Conservation (phyloP, 176 grass and related monocot genomes). For the Poa annua region DNA sequence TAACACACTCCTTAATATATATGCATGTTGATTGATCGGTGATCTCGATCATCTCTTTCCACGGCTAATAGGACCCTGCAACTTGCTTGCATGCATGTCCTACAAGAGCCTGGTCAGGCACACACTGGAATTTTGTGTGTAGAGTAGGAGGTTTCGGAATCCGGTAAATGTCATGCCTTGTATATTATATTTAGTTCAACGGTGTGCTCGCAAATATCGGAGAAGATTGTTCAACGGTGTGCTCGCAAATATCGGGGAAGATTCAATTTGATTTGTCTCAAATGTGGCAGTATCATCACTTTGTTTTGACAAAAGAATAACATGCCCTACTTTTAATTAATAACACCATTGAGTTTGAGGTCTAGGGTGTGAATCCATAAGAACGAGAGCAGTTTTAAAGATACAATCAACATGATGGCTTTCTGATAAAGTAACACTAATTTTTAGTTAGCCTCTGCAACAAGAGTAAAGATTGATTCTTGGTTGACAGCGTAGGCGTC, state of each 20-base stretch:
- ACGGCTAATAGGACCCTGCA: too few species aligned
- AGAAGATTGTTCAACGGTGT: too few species aligned
- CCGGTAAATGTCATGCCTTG: background rate
- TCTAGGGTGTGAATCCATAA: too few species aligned
- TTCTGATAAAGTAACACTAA: background rate
- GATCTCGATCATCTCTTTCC: too few species aligned
- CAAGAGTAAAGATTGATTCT: background rate
- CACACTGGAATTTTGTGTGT: too few species aligned
- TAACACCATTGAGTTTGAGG: background rate
- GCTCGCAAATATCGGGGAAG: background rate
- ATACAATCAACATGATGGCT: background rate
- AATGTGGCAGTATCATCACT: background rate
- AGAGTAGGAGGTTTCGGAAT: background rate
- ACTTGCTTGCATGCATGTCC: too few species aligned
- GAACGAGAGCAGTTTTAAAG: background rate
- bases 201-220: too few species aligned
- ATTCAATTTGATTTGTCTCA: conserved; percentile 6
- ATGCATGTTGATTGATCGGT: too few species aligned
- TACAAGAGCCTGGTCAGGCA: too few species aligned
- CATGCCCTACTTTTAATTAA: background rate
- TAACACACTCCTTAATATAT: too few species aligned
- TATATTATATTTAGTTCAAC: background rate
- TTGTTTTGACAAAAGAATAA: background rate
- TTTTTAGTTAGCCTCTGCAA: background rate
- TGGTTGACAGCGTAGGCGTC: background rate